A percentile compares a stretch with the other conserved stretches of the same genome.
These are phyloP conservation scores for Sugiyamaella chiloensis DNA, from an alignment of 805 yeast genomes.

Conservation along the genomic window DNA sequence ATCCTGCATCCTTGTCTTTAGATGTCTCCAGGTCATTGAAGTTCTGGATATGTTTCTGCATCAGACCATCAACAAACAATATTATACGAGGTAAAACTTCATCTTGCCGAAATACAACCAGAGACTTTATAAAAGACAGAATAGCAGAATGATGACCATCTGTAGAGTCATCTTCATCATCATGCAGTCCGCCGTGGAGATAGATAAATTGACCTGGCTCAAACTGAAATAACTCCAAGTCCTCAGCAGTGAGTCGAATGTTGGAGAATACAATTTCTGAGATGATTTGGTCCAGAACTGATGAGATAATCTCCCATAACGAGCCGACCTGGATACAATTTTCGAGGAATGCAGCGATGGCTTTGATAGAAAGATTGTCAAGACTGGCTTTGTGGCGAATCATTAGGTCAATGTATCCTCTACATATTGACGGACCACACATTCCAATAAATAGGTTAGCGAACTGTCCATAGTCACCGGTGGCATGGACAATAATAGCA, in stretches of 20 bases:
- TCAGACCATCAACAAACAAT: slow-evolving; percentile 8
- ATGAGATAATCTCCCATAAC: slow-evolving; percentile 11
- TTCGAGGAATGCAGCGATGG: slow-evolving; percentile 13
- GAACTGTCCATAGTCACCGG: slow-evolving; percentile 10
- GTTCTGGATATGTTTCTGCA: slow-evolving; percentile 12
- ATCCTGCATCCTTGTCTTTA: slow-evolving; percentile 68
- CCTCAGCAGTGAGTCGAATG: slow-evolving; percentile 50
- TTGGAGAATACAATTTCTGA: slow-evolving; percentile 10
- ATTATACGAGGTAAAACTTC: slow-evolving; percentile 13
- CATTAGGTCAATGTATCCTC: slow-evolving; percentile 9
- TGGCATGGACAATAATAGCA: neutral
- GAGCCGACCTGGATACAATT: slow-evolving; percentile 11
- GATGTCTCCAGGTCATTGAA: slow-evolving; percentile 51
- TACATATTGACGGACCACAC: slow-evolving; percentile 16
- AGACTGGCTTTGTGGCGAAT: slow-evolving; percentile 1
- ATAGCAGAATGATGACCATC: slow-evolving; percentile 26
- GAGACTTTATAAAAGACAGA: slow-evolving; percentile 6
- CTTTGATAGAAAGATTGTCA: slow-evolving; percentile 1
- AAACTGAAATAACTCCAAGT: slow-evolving; percentile 68
- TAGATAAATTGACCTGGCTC: slow-evolving; percentile 88
- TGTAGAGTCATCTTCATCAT: slow-evolving; percentile 67
- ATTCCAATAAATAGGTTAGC: slow-evolving; percentile 7
- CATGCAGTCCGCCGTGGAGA: slow-evolving; percentile 51
- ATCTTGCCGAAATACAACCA: slow-evolving; percentile 5
- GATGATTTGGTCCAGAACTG: slow-evolving; percentile 12